Evolutionary conservation across 768 basidiomycete species (phyloP), one percentile per base, ranked within the genome.

Genomic region (Lyophyllum atratum): DNA sequence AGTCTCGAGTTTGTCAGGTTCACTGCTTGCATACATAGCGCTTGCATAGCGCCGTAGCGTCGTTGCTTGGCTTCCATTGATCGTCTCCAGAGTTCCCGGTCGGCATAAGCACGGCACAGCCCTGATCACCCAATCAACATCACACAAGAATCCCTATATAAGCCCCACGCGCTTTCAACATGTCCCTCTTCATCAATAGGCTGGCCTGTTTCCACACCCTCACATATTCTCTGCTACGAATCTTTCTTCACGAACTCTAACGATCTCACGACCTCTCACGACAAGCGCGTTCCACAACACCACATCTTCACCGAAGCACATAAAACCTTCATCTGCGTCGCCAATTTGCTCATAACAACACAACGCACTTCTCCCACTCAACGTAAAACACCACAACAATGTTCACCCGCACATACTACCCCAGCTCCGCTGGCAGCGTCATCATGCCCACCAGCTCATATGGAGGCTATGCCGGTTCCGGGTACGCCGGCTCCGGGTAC

Each of bases 351-450:
- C 46, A 8, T 21, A 24, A 45, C 31, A 21, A 19, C 21, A 17
- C 45, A 15, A 46, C 29, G 47, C 40, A 11, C 6, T 28, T 24
- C 56, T 42, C 43, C 34, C 34, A 45, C 46, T 34, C 39, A 28
- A 25, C 28, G 48, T 24, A 53, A 14, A 43, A 44, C 40, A 49
- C 43, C 44, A 49, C 24, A 31, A 50, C 26, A 9, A 64, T 64
- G 63, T 63, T 56, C 55, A 24, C 34, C 33, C 62, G 55, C 47
- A 59, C 59, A 47, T 65, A 63, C 57, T 62, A 56, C 44, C 63
- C 63, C 25, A 59, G 56, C 14, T 21, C 57, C 26, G 55, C 63
- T 43, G 63, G 65, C 43, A 64, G 63, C 55, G 58, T 66, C 26
- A 50, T 66, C 12, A 53, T 66, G n/a, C 61, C 65, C 1, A 52